A percentile compares a stretch with the other conserved stretches of the same genome.
Evolutionary conservation across 495 filamentous ascomycete genomes (phyloP).

Genomic region (Penicillium cataractarum): DNA sequence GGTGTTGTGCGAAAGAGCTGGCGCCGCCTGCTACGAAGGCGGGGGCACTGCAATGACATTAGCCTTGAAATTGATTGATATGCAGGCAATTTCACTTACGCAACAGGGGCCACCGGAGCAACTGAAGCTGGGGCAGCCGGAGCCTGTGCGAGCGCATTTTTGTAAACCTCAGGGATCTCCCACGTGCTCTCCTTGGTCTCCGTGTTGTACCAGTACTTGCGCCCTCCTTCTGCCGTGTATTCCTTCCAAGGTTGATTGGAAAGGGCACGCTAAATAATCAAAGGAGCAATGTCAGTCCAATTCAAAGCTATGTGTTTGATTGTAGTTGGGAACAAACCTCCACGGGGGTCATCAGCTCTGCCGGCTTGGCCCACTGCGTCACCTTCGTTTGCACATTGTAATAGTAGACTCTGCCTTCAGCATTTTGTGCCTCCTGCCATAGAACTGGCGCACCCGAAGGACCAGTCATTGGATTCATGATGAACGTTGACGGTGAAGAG

Average conservation of each 20-base stretch:
- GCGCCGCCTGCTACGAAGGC: slow-evolving; percentile 69
- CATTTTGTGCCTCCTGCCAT: slow-evolving; percentile 84
- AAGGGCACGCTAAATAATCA: slow-evolving; percentile 68
- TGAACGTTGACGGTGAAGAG: slow-evolving; percentile 15
- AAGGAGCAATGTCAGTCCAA: slow-evolving; percentile 15
- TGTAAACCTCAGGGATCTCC: slow-evolving; percentile 90
- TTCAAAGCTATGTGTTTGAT: slow-evolving; percentile 2
- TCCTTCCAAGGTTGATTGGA: slow-evolving; percentile 90
- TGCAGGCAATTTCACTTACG: slow-evolving; percentile 53
- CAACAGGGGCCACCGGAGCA: slow-evolving; percentile 50
- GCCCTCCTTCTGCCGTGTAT: slow-evolving; percentile 81
- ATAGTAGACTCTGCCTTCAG: slow-evolving; percentile 90
- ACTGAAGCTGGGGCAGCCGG: slow-evolving; percentile 31
- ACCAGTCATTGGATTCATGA: slow-evolving; percentile 68
- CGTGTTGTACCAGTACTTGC: slow-evolving; percentile 92
- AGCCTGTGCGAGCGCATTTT: slow-evolving; percentile 64
- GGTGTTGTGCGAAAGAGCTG: slow-evolving; percentile 52
- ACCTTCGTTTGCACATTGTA: slow-evolving; percentile 85
- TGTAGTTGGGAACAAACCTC: slow-evolving; percentile 62
- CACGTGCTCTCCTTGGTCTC: slow-evolving; percentile 91
- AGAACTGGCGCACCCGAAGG: slow-evolving; percentile 55
- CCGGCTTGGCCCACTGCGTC: slow-evolving; percentile 93
- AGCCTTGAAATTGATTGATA: slow-evolving; percentile 18
- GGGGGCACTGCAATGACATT: slow-evolving; percentile 54
- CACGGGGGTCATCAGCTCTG: slow-evolving; percentile 82